These are phyloP conservation scores for Trypanosoma vivax DNA, from an alignment of 208 protist genomes.

Conservation along the genomic window DNA sequence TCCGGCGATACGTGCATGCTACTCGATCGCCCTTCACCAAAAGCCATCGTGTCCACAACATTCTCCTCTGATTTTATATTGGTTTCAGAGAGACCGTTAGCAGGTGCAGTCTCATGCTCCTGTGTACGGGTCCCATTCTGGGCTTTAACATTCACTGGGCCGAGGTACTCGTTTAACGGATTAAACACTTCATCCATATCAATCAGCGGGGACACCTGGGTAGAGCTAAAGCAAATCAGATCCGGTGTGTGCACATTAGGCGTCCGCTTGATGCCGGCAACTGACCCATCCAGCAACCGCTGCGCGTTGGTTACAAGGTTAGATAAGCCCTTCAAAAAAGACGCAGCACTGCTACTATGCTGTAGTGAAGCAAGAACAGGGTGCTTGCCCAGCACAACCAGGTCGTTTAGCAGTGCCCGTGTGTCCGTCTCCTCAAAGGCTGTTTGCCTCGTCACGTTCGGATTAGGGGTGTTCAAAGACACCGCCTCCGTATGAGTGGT, in stretches of 20 bases:
- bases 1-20: too few relatives aligned
- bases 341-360: slow-evolving; percentile 19
- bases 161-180: too few relatives aligned
- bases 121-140: too few relatives aligned
- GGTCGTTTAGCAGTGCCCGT: slow-evolving; percentile 11
- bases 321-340: slow-evolving; percentile 40
- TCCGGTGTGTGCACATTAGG: background rate
- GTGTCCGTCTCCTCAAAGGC: slow-evolving; percentile 16
- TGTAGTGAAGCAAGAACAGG: slow-evolving; percentile 27
- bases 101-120: too few relatives aligned
- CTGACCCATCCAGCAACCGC: slow-evolving; percentile 23
- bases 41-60: too few relatives aligned
- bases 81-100: too few relatives aligned
- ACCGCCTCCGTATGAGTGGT: background rate
- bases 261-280: background rate
- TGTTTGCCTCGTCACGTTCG: background rate
- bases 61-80: too few relatives aligned
- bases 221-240: too few relatives aligned
- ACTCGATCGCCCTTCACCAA: too few relatives aligned
- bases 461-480: background rate
- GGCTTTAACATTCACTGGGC: too few relatives aligned
- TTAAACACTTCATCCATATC: too few relatives aligned
- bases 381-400: slow-evolving; percentile 28
- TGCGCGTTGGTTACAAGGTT: slow-evolving; percentile 32
- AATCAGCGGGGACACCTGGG: too few relatives aligned